Evolutionary conservation across 1,139 yeast genomes (phyloP), one percentile per base, ranked within the genome.

Genomic region (Debaryomycetaceae sp.): DNA sequence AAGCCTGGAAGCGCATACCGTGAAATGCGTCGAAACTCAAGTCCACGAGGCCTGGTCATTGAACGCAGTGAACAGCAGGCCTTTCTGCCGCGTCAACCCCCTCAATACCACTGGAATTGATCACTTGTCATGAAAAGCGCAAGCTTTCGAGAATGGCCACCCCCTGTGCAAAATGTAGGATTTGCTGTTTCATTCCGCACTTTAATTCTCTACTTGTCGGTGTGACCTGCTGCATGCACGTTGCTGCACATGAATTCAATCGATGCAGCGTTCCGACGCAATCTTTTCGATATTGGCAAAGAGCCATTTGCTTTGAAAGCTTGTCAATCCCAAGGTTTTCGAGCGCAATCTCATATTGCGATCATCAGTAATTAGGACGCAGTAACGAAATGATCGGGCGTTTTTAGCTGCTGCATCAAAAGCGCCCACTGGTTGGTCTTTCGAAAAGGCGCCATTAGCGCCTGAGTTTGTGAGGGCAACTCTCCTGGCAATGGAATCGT

Each of bases 291-390:
- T 51, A 36, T 66, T 72, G 30, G 53, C 51, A 49, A 74, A 74
- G 34, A 76, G 58, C 80, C 81, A 75, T 38, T 67, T 62, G 39
- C 78, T 72, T 37, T 72, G 75, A 49, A 64, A 71, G 31, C 74
- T 64, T 8, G 67, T 61, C 27, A 77, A 64, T 1, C 74, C 76
- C 27, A 72, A 65, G 10, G 76, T 62, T 41, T 73, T 68, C 2
- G 85, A 78, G 39, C 82, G 67, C 27, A 74, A 52, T 37, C 80
- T 58, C 82, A 79, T 75, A 38, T 75, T 78, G 33, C 77, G 58
- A 47, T 80, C 90, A 47, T 79, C 90, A 4, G 86, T 76, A 24
- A 80, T 69, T 30, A 80, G 53, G 16, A 77, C 64, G 41, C 78
- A 72, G 44, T 73, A 75, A 32, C 67, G 56, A 49, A 75, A 69